A percentile compares a stretch with the other conserved stretches of the same genome.
phyloP scores from a whole-genome alignment of 306 rosid species.

The Quercus wislizeni region DNA sequence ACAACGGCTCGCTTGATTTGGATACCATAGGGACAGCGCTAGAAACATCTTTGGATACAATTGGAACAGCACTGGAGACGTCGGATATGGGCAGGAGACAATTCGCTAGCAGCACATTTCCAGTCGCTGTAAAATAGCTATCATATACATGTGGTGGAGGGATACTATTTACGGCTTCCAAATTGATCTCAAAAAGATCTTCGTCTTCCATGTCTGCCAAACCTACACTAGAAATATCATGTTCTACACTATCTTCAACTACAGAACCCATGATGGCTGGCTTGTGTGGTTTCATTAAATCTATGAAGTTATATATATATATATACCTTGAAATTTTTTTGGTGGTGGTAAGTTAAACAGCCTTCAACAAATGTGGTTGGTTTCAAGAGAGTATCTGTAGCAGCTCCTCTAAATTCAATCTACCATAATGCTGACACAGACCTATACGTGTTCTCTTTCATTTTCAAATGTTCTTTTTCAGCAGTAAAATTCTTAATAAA shows the following conservation, averaged over 20 bases:
- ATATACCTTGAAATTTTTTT: neutral
- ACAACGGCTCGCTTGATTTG: constrained; percentile 2
- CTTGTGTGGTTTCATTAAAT: neutral
- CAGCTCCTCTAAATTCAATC: constrained; percentile 38
- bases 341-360: constrained; percentile 63
- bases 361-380: constrained; percentile 54
- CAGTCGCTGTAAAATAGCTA: constrained; percentile 26
- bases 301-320: neutral
- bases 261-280: constrained; percentile 36
- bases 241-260: constrained; percentile 14
- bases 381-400: constrained; percentile 26
- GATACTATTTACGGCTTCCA: constrained; percentile 43
- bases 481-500: neutral
- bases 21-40: constrained; percentile 15
- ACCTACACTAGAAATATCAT: constrained; percentile 9
- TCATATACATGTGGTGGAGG: constrained; percentile 38
- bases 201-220: constrained; percentile 45
- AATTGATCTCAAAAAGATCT: constrained; percentile 66
- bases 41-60: constrained; percentile 9
- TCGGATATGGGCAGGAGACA: constrained; percentile 62
- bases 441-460: neutral
- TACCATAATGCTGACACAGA: constrained; percentile 28
- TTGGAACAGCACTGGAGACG: constrained; percentile 60
- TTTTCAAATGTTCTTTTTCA: neutral
- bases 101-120: constrained; percentile 67